Evolutionary conservation across 805 yeast species (phyloP).

Genomic region (Starmerella davenportii): DNA sequence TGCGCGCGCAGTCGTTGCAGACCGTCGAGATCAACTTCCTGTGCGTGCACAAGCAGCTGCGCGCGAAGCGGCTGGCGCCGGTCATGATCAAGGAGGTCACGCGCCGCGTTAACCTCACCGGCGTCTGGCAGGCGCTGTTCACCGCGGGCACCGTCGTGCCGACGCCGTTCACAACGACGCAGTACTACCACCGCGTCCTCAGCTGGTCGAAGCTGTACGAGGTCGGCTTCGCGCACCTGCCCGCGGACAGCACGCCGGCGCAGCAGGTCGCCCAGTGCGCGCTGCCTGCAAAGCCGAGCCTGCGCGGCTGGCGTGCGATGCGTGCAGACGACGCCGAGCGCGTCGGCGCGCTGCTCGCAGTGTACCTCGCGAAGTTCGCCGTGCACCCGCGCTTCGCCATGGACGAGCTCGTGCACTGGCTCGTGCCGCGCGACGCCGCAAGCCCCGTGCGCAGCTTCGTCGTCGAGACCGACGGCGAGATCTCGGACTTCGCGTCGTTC

Average conservation of each 20-base stretch:
- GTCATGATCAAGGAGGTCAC: constrained; percentile 86
- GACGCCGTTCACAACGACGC: constrained; percentile 72
- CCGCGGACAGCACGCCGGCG: constrained; percentile 47
- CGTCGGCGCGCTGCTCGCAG: constrained; percentile 39
- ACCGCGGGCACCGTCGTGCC: constrained; percentile 88
- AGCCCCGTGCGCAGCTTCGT: constrained; percentile 43
- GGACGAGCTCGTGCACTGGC: constrained; percentile 66
- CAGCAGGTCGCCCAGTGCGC: constrained; percentile 46
- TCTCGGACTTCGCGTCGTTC: constrained; percentile 81
- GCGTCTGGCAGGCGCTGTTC: constrained; percentile 90
- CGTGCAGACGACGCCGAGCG: constrained; percentile 41
- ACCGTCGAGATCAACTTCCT: constrained; percentile 78
- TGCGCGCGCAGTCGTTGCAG: constrained; percentile 31
- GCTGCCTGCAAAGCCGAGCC: constrained; percentile 34
- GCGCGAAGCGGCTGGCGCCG: constrained; percentile 90
- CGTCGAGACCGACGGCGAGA: constrained; percentile 40
- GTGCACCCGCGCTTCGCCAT: constrained; percentile 49
- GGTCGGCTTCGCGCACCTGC: constrained; percentile 75
- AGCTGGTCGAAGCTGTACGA: constrained; percentile 81
- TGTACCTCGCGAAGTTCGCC: constrained; percentile 54
- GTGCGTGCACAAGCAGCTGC: constrained; percentile 81
- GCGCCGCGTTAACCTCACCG: constrained; percentile 64
- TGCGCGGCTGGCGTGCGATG: constrained; percentile 42
- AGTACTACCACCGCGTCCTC: constrained; percentile 85
- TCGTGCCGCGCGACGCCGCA: constrained; percentile 24